These are phyloP conservation scores for Mycena venus DNA, from an alignment of 768 basidiomycete species.

Conservation along the genomic window DNA sequence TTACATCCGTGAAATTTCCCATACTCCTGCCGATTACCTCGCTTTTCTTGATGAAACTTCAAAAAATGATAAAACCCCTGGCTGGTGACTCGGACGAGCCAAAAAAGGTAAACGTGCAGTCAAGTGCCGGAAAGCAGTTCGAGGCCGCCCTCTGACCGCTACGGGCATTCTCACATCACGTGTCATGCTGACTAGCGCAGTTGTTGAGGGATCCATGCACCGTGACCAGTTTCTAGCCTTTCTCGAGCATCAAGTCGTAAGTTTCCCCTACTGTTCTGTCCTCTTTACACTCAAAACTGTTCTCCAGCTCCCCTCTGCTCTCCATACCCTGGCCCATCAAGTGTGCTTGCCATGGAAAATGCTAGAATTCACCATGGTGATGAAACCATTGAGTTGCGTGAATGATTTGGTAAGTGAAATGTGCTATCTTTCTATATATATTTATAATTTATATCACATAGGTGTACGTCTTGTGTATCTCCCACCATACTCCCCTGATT, in stretches of 20 bases:
- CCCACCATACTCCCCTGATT: slow-evolving; percentile 55
- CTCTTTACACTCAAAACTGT: background rate
- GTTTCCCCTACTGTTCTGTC: too few species aligned
- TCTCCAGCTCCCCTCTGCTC: slow-evolving; percentile 4
- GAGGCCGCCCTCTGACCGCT: background rate
- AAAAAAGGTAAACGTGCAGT: slow-evolving; percentile 4
- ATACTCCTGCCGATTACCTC: slow-evolving; percentile 46
- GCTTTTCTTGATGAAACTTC: slow-evolving; percentile 52
- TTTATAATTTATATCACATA: background rate
- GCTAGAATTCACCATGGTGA: too few species aligned
- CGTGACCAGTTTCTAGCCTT: too few species aligned
- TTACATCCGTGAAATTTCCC: slow-evolving; percentile 42
- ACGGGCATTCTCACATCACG: background rate
- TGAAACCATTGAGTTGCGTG: background rate
- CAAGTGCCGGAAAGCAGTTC: background rate
- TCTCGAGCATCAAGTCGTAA: slow-evolving; percentile 6
- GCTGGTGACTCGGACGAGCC: background rate
- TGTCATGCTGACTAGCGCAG: background rate
- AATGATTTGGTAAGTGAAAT: slow-evolving; percentile 7
- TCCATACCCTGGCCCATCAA: too few species aligned
- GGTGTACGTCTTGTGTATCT: slow-evolving; percentile 46
- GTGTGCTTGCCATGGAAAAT: too few species aligned
- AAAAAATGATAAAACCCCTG: slow-evolving; percentile 44
- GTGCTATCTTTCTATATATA: background rate
- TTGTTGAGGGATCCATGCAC: too few species aligned